phyloP scores from a whole-genome alignment of 306 rosid species.

The Medicago arabica region DNA sequence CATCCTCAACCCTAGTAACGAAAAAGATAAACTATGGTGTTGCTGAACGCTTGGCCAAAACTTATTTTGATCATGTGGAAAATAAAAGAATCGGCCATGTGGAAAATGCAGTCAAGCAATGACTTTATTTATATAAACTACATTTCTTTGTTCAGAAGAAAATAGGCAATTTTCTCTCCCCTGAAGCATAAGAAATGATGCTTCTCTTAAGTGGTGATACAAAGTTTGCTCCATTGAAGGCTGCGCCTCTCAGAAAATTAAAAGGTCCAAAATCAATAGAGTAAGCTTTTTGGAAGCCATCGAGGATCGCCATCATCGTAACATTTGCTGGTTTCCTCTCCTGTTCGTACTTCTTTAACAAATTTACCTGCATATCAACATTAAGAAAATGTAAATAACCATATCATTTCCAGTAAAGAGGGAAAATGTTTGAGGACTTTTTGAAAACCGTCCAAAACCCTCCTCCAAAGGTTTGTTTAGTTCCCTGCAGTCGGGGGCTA shows the following conservation, averaged over 20 bases:
- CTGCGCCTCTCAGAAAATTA: slow-evolving; percentile 77
- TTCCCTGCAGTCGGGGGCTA: background rate
- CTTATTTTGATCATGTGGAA: slow-evolving; percentile 13
- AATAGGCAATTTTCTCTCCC: slow-evolving; percentile 73
- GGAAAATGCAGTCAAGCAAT: background rate
- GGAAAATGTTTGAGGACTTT: background rate
- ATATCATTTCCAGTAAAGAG: background rate
- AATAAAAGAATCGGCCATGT: slow-evolving; percentile 13
- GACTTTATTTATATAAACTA: background rate
- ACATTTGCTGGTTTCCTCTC: slow-evolving; percentile 76
- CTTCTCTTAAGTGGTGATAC: slow-evolving; percentile 81
- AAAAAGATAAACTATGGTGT: background rate
- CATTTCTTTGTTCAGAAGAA: slow-evolving; percentile 52
- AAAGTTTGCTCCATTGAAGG: slow-evolving; percentile 69
- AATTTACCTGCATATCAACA: slow-evolving; percentile 57
- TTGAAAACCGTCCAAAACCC: background rate
- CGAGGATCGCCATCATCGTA: slow-evolving; percentile 87
- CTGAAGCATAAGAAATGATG: slow-evolving; percentile 91
- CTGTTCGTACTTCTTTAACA: slow-evolving; percentile 79
- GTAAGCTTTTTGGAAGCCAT: slow-evolving; percentile 87
- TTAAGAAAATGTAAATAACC: slow-evolving; percentile 10
- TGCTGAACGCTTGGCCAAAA: slow-evolving; percentile 18
- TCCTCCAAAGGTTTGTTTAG: background rate
- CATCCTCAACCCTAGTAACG: background rate
- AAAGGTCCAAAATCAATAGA: slow-evolving; percentile 89